Percentiles rank a stretch among this genome's conserved stretches.
Conservation (phyloP, 768 basidiomycete genomes). For the Gautieria morchelliformis region DNA sequence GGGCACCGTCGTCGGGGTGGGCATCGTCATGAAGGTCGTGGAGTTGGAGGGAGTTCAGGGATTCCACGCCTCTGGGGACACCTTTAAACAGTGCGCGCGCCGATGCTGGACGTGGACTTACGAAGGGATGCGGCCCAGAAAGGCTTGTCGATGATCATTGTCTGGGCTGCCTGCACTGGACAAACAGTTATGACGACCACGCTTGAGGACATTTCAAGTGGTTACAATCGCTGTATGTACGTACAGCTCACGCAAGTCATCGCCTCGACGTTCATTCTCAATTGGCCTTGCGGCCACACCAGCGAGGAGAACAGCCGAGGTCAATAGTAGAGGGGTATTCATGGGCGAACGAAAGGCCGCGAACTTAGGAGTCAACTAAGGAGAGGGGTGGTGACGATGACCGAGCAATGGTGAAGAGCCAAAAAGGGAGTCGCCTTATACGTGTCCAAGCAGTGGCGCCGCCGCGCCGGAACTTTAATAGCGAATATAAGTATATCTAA, state of each 20-base stretch:
- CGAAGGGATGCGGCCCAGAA: neutral
- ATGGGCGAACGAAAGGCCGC: neutral
- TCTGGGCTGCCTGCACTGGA: neutral
- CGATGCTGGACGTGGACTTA: neutral
- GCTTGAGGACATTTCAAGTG: neutral
- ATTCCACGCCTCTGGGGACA: neutral
- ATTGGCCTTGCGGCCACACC: constrained; percentile 6
- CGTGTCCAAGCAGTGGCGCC: too few species aligned
- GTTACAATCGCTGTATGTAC: neutral
- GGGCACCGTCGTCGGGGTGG: neutral
- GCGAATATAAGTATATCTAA: too few species aligned
- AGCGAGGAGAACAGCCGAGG: constrained; percentile 5
- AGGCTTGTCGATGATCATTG: neutral
- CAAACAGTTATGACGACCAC: neutral
- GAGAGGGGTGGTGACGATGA: too few species aligned
- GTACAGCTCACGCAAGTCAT: constrained; percentile 4
- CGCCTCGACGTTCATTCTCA: neutral
- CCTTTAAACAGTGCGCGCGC: neutral
- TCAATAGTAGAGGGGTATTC: constrained; percentile 4
- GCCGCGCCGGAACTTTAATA: too few species aligned
- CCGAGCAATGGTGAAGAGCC: too few species aligned
- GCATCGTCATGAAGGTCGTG: constrained; percentile 3
- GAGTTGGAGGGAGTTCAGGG: constrained; percentile 2
- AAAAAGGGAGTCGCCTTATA: too few species aligned
- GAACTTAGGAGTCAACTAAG: too few species aligned